phyloP scores from a whole-genome alignment of 148 eudicot genomes.

The Arbutus unedo region DNA sequence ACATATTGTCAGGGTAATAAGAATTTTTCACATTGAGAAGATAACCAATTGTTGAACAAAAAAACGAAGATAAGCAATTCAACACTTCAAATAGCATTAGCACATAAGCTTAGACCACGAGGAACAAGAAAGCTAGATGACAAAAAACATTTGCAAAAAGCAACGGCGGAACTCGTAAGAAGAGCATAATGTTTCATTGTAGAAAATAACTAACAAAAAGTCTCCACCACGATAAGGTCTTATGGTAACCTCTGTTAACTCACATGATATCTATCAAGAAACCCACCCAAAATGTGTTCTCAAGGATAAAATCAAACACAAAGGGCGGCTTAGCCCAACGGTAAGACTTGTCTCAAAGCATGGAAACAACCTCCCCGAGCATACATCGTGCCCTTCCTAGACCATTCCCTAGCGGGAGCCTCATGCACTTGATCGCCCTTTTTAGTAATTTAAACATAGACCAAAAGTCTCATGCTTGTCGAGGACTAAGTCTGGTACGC shows the following conservation, averaged over 20 bases:
- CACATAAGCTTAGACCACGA: not conserved
- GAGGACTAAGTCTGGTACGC: not conserved
- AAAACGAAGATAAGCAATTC: slow-evolving; percentile 13
- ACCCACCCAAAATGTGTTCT: not conserved
- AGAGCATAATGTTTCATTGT: not conserved
- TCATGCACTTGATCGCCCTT: not conserved
- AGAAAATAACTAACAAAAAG: not conserved
- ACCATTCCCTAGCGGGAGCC: not conserved
- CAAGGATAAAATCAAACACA: not conserved
- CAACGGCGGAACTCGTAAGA: not conserved
- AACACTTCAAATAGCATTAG: not conserved
- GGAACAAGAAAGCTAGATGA: not conserved
- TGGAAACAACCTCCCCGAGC: not conserved
- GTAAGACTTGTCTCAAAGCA: not conserved
- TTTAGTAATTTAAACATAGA: not conserved
- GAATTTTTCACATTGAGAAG: slow-evolving; percentile 4
- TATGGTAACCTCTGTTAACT: not conserved
- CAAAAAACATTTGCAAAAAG: not conserved
- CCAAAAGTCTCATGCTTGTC: not conserved
- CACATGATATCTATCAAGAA: not conserved
- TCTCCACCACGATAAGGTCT: not conserved
- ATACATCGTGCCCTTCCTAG: not conserved
- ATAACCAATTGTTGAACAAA: not conserved
- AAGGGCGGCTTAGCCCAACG: not conserved
- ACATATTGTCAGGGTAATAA: not conserved